These are phyloP conservation scores for Hibiscus mutabilis DNA, from an alignment of 345 rosid genomes.

Conservation along the genomic window DNA sequence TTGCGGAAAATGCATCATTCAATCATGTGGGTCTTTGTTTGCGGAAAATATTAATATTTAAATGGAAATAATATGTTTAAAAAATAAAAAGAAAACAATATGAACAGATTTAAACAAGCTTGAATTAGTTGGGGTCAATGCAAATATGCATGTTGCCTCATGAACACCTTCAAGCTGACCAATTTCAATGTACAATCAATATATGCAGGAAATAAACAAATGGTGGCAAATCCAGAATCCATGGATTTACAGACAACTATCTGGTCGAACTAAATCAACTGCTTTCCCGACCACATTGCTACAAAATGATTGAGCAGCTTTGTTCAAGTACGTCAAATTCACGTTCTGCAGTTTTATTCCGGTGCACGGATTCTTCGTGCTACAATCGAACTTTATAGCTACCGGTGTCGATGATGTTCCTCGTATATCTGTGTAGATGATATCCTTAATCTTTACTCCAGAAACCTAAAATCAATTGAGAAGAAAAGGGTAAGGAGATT, in stretches of 20 bases:
- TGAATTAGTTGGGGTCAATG: no score
- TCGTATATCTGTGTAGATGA: constrained; percentile 27
- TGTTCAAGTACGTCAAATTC: constrained; percentile 16
- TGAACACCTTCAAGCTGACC: no score
- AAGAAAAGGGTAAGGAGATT: no score
- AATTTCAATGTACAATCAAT: background rate
- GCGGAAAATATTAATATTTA: no score
- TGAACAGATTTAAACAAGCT: no score
- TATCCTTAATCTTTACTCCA: constrained; percentile 27
- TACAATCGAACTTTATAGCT: constrained; percentile 34
- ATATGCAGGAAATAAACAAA: background rate
- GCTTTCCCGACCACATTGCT: constrained; percentile 11
- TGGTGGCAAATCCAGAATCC: background rate
- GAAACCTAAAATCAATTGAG: constrained; percentile 8
- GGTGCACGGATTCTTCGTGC: constrained; percentile 25
- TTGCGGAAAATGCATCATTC: no score
- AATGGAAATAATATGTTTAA: no score
- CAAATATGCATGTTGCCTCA: no score
- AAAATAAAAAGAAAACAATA: no score
- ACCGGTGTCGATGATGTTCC: constrained; percentile 31
- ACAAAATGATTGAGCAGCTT: constrained; percentile 29
- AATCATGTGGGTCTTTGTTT: no score
- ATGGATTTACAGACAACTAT: constrained; percentile 21
- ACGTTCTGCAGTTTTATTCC: constrained; percentile 26
- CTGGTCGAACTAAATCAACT: constrained; percentile 21